These are phyloP conservation scores for Euptelea pleiosperma DNA, from an alignment of 164 flowering plant genomes.

Conservation along the genomic window DNA sequence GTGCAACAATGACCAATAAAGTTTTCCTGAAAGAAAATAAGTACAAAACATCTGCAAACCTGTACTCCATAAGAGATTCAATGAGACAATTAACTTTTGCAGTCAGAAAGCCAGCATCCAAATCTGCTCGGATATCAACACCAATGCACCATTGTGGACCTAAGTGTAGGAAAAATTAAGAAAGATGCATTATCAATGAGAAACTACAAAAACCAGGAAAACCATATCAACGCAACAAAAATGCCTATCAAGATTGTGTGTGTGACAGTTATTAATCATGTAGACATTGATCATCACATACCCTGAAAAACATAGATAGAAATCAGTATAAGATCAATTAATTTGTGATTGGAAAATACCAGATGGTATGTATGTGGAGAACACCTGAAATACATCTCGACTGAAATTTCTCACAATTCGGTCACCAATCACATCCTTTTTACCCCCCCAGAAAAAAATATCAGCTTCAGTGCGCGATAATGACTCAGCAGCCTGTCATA, in stretches of 20 bases:
- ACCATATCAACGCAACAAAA: neutral
- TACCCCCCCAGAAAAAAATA: conserved; percentile 36
- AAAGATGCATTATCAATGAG: conserved; percentile 1
- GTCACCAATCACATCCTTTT: conserved; percentile 34
- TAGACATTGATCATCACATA: neutral
- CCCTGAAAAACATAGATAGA: neutral
- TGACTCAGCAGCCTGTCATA: conserved; percentile 62
- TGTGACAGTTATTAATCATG: neutral
- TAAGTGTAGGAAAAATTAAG: conserved; percentile 8
- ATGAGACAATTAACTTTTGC: conserved; percentile 60
- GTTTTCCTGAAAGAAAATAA: neutral
- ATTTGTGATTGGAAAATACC: conserved; percentile 31
- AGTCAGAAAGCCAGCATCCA: conserved; percentile 50
- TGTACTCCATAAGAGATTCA: conserved; percentile 65
- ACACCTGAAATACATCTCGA: conserved; percentile 34
- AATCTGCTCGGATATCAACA: conserved; percentile 26
- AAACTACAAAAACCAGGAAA: neutral
- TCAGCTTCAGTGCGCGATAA: conserved; percentile 31
- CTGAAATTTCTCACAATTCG: conserved; percentile 41
- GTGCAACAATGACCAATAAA: neutral
- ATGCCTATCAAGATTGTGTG: neutral
- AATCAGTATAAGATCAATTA: neutral
- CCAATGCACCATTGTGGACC: conserved; percentile 41
- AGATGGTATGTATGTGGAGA: conserved; percentile 34
- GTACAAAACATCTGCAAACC: conserved; percentile 31